Evolutionary conservation across 139 green algal genomes (phyloP).

Genomic region (Haematococcus lacustris): DNA sequence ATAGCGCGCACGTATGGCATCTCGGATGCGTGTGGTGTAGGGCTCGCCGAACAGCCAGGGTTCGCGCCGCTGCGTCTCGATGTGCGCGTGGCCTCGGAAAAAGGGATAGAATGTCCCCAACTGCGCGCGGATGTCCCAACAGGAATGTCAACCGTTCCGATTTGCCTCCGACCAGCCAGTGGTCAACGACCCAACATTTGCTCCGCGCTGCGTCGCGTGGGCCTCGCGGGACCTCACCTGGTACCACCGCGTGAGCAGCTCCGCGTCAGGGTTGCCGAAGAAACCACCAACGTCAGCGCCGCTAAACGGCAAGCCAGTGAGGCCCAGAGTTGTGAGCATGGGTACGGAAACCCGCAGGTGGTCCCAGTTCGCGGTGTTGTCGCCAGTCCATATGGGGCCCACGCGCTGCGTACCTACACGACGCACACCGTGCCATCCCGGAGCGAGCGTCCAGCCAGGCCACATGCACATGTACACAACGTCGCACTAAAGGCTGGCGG

Average conservation of each 20-base stretch:
- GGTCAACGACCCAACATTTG: no score
- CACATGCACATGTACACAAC: no score
- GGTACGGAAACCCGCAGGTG: slow-evolving; percentile 69
- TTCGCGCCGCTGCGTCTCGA: slow-evolving; percentile 93
- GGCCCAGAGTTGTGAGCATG: slow-evolving; percentile 85
- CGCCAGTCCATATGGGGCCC: slow-evolving; percentile 97
- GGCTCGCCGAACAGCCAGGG: slow-evolving; percentile 94
- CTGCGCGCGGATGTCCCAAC: no score
- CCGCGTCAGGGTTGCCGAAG: slow-evolving; percentile 92
- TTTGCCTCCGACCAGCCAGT: no score
- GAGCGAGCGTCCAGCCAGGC: no score
- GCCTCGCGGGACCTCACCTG: slow-evolving; percentile 59
- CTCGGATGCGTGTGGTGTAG: slow-evolving; percentile 67
- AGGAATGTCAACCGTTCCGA: no score
- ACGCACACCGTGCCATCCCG: no score
- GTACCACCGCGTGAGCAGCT: slow-evolving; percentile 89
- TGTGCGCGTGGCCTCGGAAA: slow-evolving; percentile 93
- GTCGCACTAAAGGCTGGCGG: no score
- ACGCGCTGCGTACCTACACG: slow-evolving; percentile 73
- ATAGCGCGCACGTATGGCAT: slow-evolving; percentile 84
- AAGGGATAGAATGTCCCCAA: slow-evolving; percentile 94
- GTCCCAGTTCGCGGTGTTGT: slow-evolving; percentile 88
- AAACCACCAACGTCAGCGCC: slow-evolving; percentile 97
- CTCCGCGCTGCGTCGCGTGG: no score
- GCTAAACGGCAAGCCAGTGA: slow-evolving; percentile 82